Conservation (phyloP, 2,329 filamentous ascomycete species). For the Beauveria medogensis region DNA sequence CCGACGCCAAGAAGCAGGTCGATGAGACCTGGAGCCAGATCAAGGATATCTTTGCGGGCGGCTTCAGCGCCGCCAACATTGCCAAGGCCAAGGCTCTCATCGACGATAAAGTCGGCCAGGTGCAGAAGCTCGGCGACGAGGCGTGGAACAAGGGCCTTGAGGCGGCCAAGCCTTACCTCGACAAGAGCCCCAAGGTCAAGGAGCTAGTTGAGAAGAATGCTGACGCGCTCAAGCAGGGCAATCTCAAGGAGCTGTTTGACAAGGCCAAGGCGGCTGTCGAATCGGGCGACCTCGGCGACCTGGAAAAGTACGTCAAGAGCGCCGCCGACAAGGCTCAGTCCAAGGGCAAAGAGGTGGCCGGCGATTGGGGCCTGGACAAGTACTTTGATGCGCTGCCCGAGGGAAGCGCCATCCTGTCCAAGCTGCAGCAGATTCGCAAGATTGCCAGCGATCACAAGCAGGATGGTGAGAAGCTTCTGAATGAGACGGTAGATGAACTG, state of each 20-base stretch:
- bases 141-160: constrained; percentile 65
- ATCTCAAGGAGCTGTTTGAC: constrained; percentile 54
- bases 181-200: constrained; percentile 71
- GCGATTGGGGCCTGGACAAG: constrained; percentile 41
- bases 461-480: constrained; percentile 61
- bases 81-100: constrained; percentile 54
- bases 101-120: constrained; percentile 60
- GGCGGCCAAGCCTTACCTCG: constrained; percentile 61
- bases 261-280: constrained; percentile 53
- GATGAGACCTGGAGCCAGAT: constrained; percentile 69
- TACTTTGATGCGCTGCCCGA: constrained; percentile 60
- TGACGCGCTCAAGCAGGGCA: constrained; percentile 58
- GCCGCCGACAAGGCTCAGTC: constrained; percentile 19
- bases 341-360: constrained; percentile 4
- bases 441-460: constrained; percentile 59
- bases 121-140: constrained; percentile 66
- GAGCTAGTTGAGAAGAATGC: constrained; percentile 64
- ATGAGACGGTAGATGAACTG: constrained; percentile 61
- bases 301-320: constrained; percentile 27
- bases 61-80: constrained; percentile 44
- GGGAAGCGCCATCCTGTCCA: constrained; percentile 55
- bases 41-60: constrained; percentile 53
- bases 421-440: constrained; percentile 56
- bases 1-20: constrained; percentile 68
- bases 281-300: constrained; percentile 47